Evolutionary conservation across 768 basidiomycete species (phyloP), one percentile per base, ranked within the genome.

Genomic region (Lactifluus pinguis): DNA sequence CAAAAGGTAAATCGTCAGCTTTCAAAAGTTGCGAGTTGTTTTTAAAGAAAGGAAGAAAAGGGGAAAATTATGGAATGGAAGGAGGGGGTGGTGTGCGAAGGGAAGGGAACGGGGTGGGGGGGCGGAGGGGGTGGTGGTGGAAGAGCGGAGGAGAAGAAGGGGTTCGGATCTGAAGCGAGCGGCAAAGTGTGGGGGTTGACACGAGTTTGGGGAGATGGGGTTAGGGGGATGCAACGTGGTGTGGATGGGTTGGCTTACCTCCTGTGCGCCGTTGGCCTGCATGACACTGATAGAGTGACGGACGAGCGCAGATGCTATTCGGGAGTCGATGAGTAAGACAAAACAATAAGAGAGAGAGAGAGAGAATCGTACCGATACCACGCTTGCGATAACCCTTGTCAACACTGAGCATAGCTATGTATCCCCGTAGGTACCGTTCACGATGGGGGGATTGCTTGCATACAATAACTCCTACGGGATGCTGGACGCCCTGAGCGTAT

Each of bases 341-440:
- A 5, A 11, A 34, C 63, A 61, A 15, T 0, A 13, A n/a, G 36
- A 45, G 5, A 48, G 19, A 19, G 9, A 19, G 48, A 34, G 19
- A 2, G 59, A 15, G 80, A 88, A 71, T 92, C 71, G 98, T 92
- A 38, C 97, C 95, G 55, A 98, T 93, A 69, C 91, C 92, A 57
- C 98, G 82, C 97, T 98, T 98, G 41, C 86, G 79, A 82, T 85
- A 97, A 42, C 77, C 73, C 72, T 85, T 86, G 72, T 82, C 80
- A 32, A 98, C 93, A 69, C 91, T 92, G 57, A 99, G 82, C 97
- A 99, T 98, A 36, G 95, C 97, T 60, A 99, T 95, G 71, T 99
- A 99, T 14, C 97, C 97, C 70, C 97, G 75, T 70, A 93, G 91
- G 10, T 83, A 76, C 42, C 76, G 74, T 63, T 86, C 81, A 57